These are phyloP conservation scores for Rhamnella rubrinervis DNA, from an alignment of 331 rosid genomes.

Conservation along the genomic window DNA sequence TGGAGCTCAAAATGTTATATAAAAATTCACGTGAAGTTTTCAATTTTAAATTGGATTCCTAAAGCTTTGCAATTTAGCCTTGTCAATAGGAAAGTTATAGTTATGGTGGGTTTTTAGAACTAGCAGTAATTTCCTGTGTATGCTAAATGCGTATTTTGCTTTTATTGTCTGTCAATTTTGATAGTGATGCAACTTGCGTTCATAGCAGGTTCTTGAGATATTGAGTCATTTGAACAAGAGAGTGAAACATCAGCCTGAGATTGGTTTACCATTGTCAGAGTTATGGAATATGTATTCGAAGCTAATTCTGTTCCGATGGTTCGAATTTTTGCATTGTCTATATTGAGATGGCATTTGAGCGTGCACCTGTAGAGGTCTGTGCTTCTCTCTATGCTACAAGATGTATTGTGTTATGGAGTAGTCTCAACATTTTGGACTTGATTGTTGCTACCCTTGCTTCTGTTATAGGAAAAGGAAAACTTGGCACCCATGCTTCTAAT, in stretches of 20 bases:
- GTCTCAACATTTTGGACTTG: slow-evolving; percentile 15
- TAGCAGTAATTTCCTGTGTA: background rate
- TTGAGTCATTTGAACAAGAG: slow-evolving; percentile 94
- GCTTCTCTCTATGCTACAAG: slow-evolving; percentile 13
- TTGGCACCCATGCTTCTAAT: slow-evolving; percentile 72
- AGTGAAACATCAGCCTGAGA: slow-evolving; percentile 80
- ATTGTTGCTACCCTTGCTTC: slow-evolving; percentile 24
- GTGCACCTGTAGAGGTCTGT: slow-evolving; percentile 51
- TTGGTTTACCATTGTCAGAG: slow-evolving; percentile 79
- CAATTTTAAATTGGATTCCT: too few species aligned
- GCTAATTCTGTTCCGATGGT: slow-evolving; percentile 65
- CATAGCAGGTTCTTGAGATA: slow-evolving; percentile 83
- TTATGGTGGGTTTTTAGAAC: too few species aligned
- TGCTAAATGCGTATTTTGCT: background rate
- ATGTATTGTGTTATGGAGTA: slow-evolving; percentile 15
- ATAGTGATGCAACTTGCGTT: background rate
- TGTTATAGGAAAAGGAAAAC: slow-evolving; percentile 67
- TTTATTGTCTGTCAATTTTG: background rate
- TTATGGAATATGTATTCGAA: slow-evolving; percentile 73
- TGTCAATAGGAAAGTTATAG: too few species aligned
- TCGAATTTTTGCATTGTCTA: slow-evolving; percentile 93
- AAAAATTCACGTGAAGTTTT: background rate
- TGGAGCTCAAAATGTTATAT: background rate
- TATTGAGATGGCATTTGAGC: slow-evolving; percentile 94
- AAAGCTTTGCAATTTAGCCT: too few species aligned